phyloP scores from a whole-genome alignment of 1,284 basidiomycete genomes.

The Thecaphora thlaspeos region DNA sequence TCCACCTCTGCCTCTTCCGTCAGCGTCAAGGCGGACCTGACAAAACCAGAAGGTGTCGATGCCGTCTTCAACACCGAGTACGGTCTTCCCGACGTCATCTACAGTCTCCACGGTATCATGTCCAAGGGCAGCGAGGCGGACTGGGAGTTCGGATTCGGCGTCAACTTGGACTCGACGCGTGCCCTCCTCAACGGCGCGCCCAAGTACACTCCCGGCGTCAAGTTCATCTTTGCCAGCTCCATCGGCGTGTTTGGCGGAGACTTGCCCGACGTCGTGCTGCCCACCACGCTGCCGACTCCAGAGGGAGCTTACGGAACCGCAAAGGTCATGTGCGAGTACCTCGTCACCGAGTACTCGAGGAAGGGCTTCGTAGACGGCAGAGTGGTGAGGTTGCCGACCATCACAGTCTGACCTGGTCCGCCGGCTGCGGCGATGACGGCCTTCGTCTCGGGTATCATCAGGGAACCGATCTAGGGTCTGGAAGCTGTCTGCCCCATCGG shows the following conservation, averaged over 20 bases:
- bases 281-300: slow-evolving; percentile 22
- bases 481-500: slow-evolving; percentile 36
- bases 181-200: slow-evolving; percentile 24
- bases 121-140: slow-evolving; percentile 31
- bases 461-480: slow-evolving; percentile 30
- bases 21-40: slow-evolving; percentile 25
- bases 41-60: slow-evolving; percentile 12
- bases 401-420: slow-evolving; percentile 30
- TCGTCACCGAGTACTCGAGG: slow-evolving; percentile 36
- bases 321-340: slow-evolving; percentile 40
- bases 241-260: slow-evolving; percentile 36
- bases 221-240: slow-evolving; percentile 31
- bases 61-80: slow-evolving; percentile 27
- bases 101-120: slow-evolving; percentile 44
- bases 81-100: slow-evolving; percentile 27
- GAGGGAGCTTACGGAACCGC: slow-evolving; percentile 38
- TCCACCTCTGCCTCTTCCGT: slow-evolving; percentile 6
- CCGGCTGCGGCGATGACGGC: slow-evolving; percentile 34
- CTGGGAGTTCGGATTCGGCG: slow-evolving; percentile 31
- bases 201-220: slow-evolving; percentile 10
- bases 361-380: slow-evolving; percentile 35
- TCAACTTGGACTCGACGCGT: slow-evolving; percentile 37
- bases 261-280: slow-evolving; percentile 25
- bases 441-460: slow-evolving; percentile 39
- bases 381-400: slow-evolving; percentile 31